Base-by-base conservation (phyloP, 1,284 basidiomycete species). In the Ustilago shanxiensis region DNA sequence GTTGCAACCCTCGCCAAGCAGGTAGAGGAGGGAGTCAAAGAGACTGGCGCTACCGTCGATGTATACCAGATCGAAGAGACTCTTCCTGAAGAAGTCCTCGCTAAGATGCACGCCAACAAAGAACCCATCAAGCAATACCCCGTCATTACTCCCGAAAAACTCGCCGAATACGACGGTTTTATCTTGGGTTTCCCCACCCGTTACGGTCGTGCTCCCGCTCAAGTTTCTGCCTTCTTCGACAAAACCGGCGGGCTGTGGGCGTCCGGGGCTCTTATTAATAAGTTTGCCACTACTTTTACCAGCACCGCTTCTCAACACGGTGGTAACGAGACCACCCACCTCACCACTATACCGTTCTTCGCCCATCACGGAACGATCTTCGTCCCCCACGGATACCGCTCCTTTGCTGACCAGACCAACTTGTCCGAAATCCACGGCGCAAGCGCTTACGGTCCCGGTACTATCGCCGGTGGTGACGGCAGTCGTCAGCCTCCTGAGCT, bases 11-110 rank as follows among this genome's bases (percentile, higher is more conserved):
- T 97, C 86, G 93, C 94, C 59, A 92, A 95, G 87, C 87, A 90
- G 61, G 90, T 92, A 79, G 92, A 93, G 88, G 88, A 86, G 35
- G 94, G 94, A 72, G 87, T 93, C 79, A 90, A 90, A 84, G 83
- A 87, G 10, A 89, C 91, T 29, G 95, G 94, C 41, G 87, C 86
- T 44, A 44, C 41, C 11, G 91, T 89, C 31, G 90, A 89, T 56
- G 92, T 93, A 79, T 93, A 79, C 47, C 92, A 91, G 86, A 91
- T 95, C 80, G 88, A 91, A 62, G 95, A 98, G 89, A 97, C 94
- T 9, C 91, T 96, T 63, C 85, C 92, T 2, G 87, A 90, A n/a
- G 92, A 94, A 28, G 88, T 97, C 68, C 89, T 96, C 65, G 86
- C 86, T 70, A 90, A 91, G 87, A 91, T 97, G 90, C 87, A 92